Evolutionary conservation across 495 filamentous ascomycete species (phyloP).

Genomic region (Immersiella caudata): DNA sequence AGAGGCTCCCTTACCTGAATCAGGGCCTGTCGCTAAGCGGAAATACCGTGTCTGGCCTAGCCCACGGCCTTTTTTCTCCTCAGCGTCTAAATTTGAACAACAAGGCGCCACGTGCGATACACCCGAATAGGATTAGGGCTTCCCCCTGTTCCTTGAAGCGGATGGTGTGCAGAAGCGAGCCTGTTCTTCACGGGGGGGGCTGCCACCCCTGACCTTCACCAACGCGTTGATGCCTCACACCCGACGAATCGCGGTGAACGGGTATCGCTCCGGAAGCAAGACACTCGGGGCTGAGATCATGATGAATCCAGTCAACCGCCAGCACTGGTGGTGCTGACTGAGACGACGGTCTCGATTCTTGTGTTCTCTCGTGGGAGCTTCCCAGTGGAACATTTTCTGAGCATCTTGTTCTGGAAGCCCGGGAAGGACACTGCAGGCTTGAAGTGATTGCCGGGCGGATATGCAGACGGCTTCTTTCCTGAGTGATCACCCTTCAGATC

Average conservation of each 20-base stretch:
- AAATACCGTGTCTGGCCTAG: neutral
- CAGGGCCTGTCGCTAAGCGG: neutral
- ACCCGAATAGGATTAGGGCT: neutral
- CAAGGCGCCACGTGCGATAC: conserved; percentile 15
- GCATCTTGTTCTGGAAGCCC: conserved; percentile 13
- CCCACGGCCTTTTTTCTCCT: neutral
- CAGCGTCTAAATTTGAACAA: conserved; percentile 16
- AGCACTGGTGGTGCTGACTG: neutral
- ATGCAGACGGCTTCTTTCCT: conserved; percentile 15
- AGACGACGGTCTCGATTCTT: conserved; percentile 12
- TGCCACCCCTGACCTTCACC: conserved; percentile 2
- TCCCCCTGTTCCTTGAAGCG: neutral
- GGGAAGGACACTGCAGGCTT: neutral
- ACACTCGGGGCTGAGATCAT: neutral
- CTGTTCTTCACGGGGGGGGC: neutral
- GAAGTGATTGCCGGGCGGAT: conserved; percentile 17
- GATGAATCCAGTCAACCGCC: neutral
- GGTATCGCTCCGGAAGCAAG: neutral
- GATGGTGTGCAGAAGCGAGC: conserved; percentile 4
- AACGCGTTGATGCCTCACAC: neutral
- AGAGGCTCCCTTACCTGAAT: conserved; percentile 11
- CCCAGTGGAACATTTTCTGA: neutral
- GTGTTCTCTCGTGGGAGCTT: neutral
- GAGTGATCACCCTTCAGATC: conserved; percentile 17
- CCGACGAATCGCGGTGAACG: neutral